Base-by-base conservation (phyloP, 768 basidiomycete species). In the Lentinula sp. region DNA sequence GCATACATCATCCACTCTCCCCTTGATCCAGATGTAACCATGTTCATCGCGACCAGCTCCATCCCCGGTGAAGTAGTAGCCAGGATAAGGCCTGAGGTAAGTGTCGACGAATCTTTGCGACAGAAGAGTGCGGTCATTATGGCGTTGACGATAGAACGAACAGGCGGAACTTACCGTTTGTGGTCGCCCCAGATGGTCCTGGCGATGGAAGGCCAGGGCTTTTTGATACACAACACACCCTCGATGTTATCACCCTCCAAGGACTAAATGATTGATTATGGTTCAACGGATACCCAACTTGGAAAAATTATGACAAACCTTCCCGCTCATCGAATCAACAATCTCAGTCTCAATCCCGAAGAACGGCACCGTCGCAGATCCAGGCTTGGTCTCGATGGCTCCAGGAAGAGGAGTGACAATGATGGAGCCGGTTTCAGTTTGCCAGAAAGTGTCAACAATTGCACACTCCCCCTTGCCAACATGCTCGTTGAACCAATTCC, bases 21-120 rank as follows among this genome's bases (percentile, higher is more conserved):
- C 97, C 74, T 94, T 94, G 75, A 99, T 98, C 96, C 97, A 98
- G 71, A 96, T 91, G 76, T 99, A 98, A 1, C 96, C 97, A 66
- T 98, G 87, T 65, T 89, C 86, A 70, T 98, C 97, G 21, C 96
- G 84, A 13, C 89, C 89, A 32, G 95, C 96, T 48, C 96, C 97
- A 68, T 99, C 96, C 23, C 97, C 97, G n/a, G 96, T 98, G 75
- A 90, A 97, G 82, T 93, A 98, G 71, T 81, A 77, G 6, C 95
- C 95, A 5, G 92, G 91, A 76, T 95, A 95, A 28, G 91, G 90
- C 77, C 82, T 70, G 80, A 81, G 78, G 69, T 78, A 79, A 3
- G 80, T 80, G n/a, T 78, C 79, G n/a, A 74, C 65, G 63, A 82
- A 84, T 42, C 60, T 57, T 11, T 16, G 31, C 37, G 15, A 28